Conservation (phyloP, 2,329 filamentous ascomycete genomes). For the Mollisia scopiformis region DNA sequence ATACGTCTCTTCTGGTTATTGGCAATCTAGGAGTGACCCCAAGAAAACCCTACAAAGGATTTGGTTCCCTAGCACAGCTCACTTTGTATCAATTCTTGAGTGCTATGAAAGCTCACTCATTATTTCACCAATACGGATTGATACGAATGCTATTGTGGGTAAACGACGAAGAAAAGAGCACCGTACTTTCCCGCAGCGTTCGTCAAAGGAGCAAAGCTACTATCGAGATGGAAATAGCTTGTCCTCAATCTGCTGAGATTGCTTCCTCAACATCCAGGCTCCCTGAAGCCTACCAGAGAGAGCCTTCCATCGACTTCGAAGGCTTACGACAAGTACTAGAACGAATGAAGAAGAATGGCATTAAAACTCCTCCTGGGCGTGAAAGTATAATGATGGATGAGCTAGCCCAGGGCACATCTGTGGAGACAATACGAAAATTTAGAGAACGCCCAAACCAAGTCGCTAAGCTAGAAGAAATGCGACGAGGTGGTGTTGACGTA, state of each 20-base stretch:
- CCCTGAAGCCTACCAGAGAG: constrained; percentile 37
- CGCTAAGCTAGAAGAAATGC: not conserved
- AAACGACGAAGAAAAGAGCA: constrained; percentile 59
- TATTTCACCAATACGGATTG: constrained; percentile 76
- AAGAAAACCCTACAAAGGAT: constrained; percentile 51
- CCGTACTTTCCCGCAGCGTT: constrained; percentile 63
- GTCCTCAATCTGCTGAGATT: constrained; percentile 62
- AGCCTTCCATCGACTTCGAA: constrained; percentile 50
- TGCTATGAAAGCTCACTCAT: constrained; percentile 57
- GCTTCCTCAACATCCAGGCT: constrained; percentile 39
- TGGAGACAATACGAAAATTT: too few species aligned
- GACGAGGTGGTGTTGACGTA: too few species aligned
- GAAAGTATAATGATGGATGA: constrained; percentile 35
- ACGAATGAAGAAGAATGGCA: constrained; percentile 49
- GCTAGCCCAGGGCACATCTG: constrained; percentile 22
- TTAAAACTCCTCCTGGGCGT: constrained; percentile 50
- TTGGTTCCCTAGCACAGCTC: constrained; percentile 59
- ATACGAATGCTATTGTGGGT: constrained; percentile 81
- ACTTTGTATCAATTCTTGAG: constrained; percentile 64
- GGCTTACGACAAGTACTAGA: constrained; percentile 44
- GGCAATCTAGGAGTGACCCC: constrained; percentile 65
- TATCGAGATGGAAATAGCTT: constrained; percentile 63
- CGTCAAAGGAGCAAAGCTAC: constrained; percentile 57
- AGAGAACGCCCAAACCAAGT: not conserved
- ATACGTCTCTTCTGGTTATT: constrained; percentile 74